These are phyloP conservation scores for Cutaneotrichosporon cutaneum DNA, from an alignment of 1,284 basidiomycete genomes.

Conservation along the genomic window DNA sequence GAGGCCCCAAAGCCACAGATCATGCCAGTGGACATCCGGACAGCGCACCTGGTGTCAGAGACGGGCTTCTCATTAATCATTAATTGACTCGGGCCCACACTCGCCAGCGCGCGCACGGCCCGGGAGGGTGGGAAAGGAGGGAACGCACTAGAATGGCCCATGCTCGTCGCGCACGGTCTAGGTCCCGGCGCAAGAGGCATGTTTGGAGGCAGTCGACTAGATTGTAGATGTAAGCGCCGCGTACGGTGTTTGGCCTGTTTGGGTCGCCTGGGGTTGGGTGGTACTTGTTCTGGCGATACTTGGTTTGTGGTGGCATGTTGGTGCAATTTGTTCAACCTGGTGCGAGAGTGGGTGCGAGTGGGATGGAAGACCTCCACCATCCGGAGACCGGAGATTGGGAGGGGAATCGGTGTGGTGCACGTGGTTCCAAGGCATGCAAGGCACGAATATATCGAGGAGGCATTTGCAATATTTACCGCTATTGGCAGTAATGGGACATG, in stretches of 20 bases:
- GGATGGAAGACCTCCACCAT: not conserved
- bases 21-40: slow-evolving; percentile 74
- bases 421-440: not conserved
- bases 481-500: no score
- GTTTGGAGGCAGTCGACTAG: slow-evolving; percentile 60
- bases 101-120: not conserved
- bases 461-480: not conserved
- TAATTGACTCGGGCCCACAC: not conserved
- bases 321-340: not conserved
- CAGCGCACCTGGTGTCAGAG: slow-evolving; percentile 58
- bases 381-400: no score
- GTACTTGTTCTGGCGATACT: slow-evolving; percentile 11
- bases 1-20: slow-evolving; percentile 71
- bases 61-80: not conserved
- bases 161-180: slow-evolving; percentile 65
- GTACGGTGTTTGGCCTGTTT: slow-evolving; percentile 21
- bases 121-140: not conserved
- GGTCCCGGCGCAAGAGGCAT: slow-evolving; percentile 67
- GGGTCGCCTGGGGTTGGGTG: slow-evolving; percentile 15
- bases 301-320: not conserved
- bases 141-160: slow-evolving; percentile 69
- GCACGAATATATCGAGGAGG: not conserved
- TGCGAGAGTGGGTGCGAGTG: not conserved
- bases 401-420: not conserved
- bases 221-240: slow-evolving; percentile 49